phyloP scores from a whole-genome alignment of 2,329 filamentous ascomycete species.

The Ophiostoma piceae region DNA sequence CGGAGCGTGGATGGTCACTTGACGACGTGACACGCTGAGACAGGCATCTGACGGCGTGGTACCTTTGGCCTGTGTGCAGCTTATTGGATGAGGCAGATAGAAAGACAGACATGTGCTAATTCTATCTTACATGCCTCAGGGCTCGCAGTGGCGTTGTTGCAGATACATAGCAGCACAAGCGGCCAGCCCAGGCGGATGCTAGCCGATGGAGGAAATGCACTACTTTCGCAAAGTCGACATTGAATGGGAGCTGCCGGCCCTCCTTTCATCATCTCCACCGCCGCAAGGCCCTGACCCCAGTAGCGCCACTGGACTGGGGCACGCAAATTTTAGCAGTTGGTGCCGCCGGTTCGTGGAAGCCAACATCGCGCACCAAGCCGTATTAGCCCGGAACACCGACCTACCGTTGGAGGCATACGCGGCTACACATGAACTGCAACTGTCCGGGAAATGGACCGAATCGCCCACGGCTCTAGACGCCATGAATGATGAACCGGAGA shows the following conservation, averaged over 20 bases:
- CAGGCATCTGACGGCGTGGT: not conserved
- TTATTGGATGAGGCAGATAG: too few relatives aligned
- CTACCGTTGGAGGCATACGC: conserved; percentile 14
- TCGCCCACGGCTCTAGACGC: not conserved
- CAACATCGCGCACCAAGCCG: not conserved
- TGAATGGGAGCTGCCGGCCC: conserved; percentile 4
- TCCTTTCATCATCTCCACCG: conserved; percentile 7
- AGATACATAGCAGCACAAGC: not conserved
- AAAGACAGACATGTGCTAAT: not conserved
- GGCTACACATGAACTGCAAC: not conserved
- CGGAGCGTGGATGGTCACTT: not conserved
- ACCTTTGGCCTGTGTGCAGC: not conserved
- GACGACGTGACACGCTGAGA: not conserved
- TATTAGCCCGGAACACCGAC: not conserved
- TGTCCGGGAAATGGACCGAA: not conserved
- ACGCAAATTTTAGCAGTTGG: conserved; percentile 10
- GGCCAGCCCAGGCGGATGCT: not conserved
- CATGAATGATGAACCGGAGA: conserved; percentile 2
- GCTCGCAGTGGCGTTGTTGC: not conserved
- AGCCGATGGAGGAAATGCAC: conserved; percentile 6
- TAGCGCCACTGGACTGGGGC: conserved; percentile 3
- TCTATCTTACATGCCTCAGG: not conserved
- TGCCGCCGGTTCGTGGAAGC: conserved; percentile 15
- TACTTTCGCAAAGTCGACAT: conserved; percentile 12
- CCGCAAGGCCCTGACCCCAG: not conserved